A percentile compares a stretch with the other conserved stretches of the same genome.
Evolutionary conservation across 805 yeast genomes (phyloP).

Genomic region (Cyberlindnera petersonii): DNA sequence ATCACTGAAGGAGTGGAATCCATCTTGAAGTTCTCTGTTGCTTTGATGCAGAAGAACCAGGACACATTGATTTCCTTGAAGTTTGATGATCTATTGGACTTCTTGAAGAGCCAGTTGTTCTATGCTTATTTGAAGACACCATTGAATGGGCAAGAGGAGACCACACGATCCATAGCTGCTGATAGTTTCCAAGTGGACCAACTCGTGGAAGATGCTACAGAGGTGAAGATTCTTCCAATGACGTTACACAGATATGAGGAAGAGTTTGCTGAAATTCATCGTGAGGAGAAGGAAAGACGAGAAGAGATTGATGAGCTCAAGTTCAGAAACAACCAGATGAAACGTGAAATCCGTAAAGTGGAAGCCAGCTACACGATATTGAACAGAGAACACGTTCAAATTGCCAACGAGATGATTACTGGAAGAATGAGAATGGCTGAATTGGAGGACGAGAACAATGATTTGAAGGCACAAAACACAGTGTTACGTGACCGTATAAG

Average conservation of each 20-base stretch:
- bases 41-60: constrained; percentile 70
- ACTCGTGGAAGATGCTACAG: constrained; percentile 75
- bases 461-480: constrained; percentile 45
- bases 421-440: constrained; percentile 74
- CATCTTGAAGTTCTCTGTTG: constrained; percentile 76
- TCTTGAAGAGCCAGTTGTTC: constrained; percentile 75
- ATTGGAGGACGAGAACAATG: constrained; percentile 68
- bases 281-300: constrained; percentile 56
- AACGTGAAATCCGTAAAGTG: constrained; percentile 66
- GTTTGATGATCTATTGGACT: constrained; percentile 75
- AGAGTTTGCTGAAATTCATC: constrained; percentile 79
- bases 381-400: constrained; percentile 77
- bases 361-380: constrained; percentile 66
- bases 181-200: constrained; percentile 60
- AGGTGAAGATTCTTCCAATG: constrained; percentile 67
- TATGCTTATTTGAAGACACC: constrained; percentile 49
- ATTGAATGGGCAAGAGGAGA: constrained; percentile 27
- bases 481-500: constrained; percentile 38
- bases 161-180: constrained; percentile 20
- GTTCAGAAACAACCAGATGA: constrained; percentile 64
- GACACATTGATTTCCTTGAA: constrained; percentile 51
- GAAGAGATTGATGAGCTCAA: constrained; percentile 68
- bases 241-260: constrained; percentile 64
- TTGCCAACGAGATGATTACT: constrained; percentile 83
- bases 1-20: constrained; percentile 91